These are phyloP conservation scores for Colletotrichum brevisporum DNA, from an alignment of 2,329 filamentous ascomycete genomes.

Conservation along the genomic window DNA sequence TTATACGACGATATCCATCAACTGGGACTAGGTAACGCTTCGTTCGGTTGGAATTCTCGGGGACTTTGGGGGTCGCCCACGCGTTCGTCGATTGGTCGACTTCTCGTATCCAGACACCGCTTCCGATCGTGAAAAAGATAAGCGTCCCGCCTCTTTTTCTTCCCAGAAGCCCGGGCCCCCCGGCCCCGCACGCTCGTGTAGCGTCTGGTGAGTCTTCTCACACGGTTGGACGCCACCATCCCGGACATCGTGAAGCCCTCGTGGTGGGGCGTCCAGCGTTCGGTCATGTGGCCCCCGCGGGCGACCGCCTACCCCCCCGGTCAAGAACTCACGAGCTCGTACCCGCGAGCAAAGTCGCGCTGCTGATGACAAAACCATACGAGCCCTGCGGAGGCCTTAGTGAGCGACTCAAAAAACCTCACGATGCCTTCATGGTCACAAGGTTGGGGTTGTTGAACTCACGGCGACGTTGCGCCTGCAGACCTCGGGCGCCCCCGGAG, in stretches of 20 bases:
- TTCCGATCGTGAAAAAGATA: constrained; percentile 11
- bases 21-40: not conserved
- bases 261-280: not conserved
- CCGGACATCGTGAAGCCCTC: not conserved
- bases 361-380: constrained; percentile 35
- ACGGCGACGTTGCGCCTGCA: constrained; percentile 35
- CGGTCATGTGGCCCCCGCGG: not conserved
- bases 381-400: constrained; percentile 22
- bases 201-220: not conserved
- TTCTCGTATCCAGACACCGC: constrained; percentile 18
- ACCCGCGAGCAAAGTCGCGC: constrained; percentile 26
- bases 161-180: not conserved
- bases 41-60: not conserved
- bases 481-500: constrained; percentile 32
- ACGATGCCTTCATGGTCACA: not conserved
- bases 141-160: not conserved
- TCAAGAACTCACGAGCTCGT: constrained; percentile 22
- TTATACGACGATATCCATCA: no score
- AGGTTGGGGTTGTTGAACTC: constrained; percentile 7
- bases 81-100: constrained; percentile 9
- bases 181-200: not conserved
- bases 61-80: not conserved
- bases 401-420: not conserved
- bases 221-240: not conserved
- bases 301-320: not conserved